These are phyloP conservation scores for Dendrothele bispora DNA, from an alignment of 768 basidiomycete genomes.

Conservation along the genomic window DNA sequence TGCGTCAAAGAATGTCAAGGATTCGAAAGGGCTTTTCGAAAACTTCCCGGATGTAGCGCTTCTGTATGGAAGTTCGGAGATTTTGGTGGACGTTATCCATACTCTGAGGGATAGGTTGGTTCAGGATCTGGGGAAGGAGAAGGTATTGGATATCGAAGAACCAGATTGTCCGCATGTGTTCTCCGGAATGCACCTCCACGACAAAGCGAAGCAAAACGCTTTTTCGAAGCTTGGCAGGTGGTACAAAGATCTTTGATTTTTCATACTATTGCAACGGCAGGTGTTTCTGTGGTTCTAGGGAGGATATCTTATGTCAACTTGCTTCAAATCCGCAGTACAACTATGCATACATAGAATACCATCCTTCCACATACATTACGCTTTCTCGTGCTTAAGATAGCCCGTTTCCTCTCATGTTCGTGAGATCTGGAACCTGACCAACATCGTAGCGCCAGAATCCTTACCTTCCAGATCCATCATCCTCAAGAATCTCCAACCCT, in stretches of 20 bases:
- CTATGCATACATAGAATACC: too few species aligned
- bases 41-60: background rate
- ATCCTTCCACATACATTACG: too few species aligned
- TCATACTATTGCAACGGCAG: too few species aligned
- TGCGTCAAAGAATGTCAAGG: background rate
- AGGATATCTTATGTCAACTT: too few species aligned
- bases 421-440: slow-evolving; percentile 23
- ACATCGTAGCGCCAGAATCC: slow-evolving; percentile 38
- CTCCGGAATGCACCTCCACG: too few species aligned
- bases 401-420: too few species aligned
- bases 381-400: too few species aligned
- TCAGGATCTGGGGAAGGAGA: background rate
- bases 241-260: too few species aligned
- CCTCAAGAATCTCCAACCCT: slow-evolving; percentile 49
- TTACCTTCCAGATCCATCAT: slow-evolving; percentile 54
- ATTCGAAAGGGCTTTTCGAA: background rate
- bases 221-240: too few species aligned
- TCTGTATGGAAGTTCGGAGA: background rate
- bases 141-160: background rate
- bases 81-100: background rate
- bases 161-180: slow-evolving; percentile 7
- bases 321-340: too few species aligned
- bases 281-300: too few species aligned
- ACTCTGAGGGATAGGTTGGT: background rate
- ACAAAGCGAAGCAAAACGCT: too few species aligned